A percentile compares a stretch with the other conserved stretches of the same genome.
Conservation (phyloP, 768 basidiomycete genomes). For the Cystobasidium ongulense region DNA sequence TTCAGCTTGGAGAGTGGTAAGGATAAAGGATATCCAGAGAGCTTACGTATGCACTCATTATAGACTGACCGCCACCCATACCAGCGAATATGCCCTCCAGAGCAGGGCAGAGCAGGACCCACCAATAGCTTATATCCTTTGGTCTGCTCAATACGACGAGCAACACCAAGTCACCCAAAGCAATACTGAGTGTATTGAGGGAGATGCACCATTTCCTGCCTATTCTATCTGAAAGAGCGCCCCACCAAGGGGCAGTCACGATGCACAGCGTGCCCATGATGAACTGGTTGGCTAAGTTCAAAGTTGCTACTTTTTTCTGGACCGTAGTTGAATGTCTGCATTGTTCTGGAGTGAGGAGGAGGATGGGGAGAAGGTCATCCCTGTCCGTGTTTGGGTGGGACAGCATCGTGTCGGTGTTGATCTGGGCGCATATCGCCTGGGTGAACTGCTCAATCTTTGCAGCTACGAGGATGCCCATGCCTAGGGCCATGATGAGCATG, state of each 20-base stretch:
- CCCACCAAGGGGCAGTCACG: slow-evolving; percentile 48
- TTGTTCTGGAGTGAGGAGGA: slow-evolving; percentile 18
- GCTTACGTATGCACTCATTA: slow-evolving; percentile 44
- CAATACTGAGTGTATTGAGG: slow-evolving; percentile 43
- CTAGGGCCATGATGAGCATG: slow-evolving; percentile 7
- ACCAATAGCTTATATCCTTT: slow-evolving; percentile 38
- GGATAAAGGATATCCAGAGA: background rate
- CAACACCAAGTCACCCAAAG: slow-evolving; percentile 41
- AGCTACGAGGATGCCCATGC: slow-evolving; percentile 23
- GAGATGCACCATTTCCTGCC: slow-evolving; percentile 47
- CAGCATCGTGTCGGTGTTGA: slow-evolving; percentile 5
- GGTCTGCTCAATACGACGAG: slow-evolving; percentile 35
- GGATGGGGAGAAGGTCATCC: background rate
- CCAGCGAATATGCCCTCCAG: slow-evolving; percentile 48
- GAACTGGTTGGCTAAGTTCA: background rate
- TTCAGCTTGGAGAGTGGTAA: background rate
- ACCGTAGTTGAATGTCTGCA: slow-evolving; percentile 20
- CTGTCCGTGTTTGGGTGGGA: background rate
- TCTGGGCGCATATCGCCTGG: slow-evolving; percentile 16
- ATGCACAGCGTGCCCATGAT: slow-evolving; percentile 46
- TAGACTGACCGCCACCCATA: slow-evolving; percentile 42
- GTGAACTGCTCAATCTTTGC: slow-evolving; percentile 25
- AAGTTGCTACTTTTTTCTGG: background rate
- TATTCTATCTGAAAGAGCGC: slow-evolving; percentile 44
- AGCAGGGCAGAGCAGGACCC: slow-evolving; percentile 45